A percentile compares a stretch with the other conserved stretches of the same genome.
phyloP scores from a whole-genome alignment of 495 filamentous ascomycete species.

The Penicillium verhagenii region DNA sequence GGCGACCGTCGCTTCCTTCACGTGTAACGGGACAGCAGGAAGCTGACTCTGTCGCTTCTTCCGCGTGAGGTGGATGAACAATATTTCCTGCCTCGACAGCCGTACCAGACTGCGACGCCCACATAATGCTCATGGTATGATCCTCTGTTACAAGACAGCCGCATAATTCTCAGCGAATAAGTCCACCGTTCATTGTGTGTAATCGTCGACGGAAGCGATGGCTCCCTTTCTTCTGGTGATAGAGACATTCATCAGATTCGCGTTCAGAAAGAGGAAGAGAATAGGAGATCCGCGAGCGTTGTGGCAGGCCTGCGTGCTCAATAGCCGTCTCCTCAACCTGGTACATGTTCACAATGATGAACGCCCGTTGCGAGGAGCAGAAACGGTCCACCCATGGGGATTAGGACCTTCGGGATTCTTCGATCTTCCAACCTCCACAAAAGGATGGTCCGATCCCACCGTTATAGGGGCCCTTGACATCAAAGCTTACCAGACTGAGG shows the following conservation, averaged over 20 bases:
- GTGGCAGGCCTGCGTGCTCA: not conserved
- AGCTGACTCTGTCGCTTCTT: not conserved
- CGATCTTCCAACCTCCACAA: not conserved
- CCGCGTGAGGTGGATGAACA: not conserved
- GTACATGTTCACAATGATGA: not conserved
- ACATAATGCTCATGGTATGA: not conserved
- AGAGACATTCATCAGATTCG: not conserved
- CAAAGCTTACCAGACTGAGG: not conserved
- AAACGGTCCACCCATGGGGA: not conserved
- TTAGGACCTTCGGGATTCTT: not conserved
- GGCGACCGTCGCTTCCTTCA: too few species aligned
- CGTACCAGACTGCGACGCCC: not conserved
- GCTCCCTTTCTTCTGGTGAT: not conserved
- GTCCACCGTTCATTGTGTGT: not conserved
- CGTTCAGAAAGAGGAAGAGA: not conserved
- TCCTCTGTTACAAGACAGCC: not conserved
- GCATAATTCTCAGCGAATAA: not conserved
- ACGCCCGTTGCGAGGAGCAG: not conserved
- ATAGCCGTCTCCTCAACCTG: not conserved
- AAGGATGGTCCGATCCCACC: not conserved
- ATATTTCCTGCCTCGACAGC: not conserved
- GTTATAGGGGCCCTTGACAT: not conserved
- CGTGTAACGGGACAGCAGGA: too few species aligned
- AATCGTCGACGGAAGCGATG: not conserved
- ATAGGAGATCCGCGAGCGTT: not conserved